Base-by-base conservation (phyloP, 257 asterid genomes). In the Galeopsis tetrahit region DNA sequence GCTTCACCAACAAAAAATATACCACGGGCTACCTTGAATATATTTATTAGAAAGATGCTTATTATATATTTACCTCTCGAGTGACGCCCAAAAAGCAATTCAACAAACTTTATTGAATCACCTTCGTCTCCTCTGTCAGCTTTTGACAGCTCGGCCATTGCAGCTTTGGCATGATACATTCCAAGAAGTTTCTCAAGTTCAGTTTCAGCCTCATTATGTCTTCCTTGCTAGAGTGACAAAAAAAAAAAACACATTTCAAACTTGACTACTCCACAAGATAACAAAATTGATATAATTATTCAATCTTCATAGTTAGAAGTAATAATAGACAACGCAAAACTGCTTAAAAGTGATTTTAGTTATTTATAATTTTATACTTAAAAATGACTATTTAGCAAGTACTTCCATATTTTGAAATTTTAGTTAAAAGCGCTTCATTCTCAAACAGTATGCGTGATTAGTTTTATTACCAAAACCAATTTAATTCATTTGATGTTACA, bases 141-240 rank as follows among this genome's bases (percentile, higher is more conserved):
- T 83, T 91, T 93, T 14, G 96, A 79, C 69, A 93, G 85, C 84
- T 93, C 97, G 2, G 68, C 78, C 76, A 89, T 91, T 71, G 96
- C 96, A 82, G 84, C 74, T 69, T 82, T 83, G 62, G 89, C 96
- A 64, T 89, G 92, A n/a, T 84, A 73, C 66, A 64, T 82, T 74
- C 98, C 98, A 21, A 91, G 83, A 84, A 93, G 91, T 84, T 76
- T 89, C 89, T 82, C 94, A 72, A 91, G 80, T 83, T 84, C 92
- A 71, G 75, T 78, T 83, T 87, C 96, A 72, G 98, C 98, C 80
- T 93, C 98, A 63, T 79, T 65, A 70, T 61, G 77, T 84, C 94
- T 88, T 63, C 98, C 98, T 83, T 71, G 86, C 97, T 93, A 36
- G 17, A 38, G 39, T 33, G 17, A 43, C 5, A 14, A 2, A 7